These are phyloP conservation scores for Guyanaporus albipodus DNA, from an alignment of 768 basidiomycete genomes.

Conservation along the genomic window DNA sequence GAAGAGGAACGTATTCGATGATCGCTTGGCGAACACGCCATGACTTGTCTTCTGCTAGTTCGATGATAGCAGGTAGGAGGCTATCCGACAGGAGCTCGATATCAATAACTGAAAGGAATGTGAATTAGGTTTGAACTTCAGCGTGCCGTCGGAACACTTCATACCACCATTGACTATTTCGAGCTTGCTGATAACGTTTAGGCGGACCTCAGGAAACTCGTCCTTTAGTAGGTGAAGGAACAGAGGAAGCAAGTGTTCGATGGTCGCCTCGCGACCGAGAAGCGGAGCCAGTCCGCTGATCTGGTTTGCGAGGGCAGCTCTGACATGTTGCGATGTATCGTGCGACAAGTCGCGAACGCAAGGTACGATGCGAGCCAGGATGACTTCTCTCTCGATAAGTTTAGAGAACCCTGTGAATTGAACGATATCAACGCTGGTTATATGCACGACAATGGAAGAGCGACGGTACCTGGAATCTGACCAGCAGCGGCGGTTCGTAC, in stretches of 20 bases:
- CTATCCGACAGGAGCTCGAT: constrained; percentile 93
- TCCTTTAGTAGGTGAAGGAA: constrained; percentile 97
- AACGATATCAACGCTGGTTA: constrained; percentile 6
- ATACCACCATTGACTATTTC: constrained; percentile 91
- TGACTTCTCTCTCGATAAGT: constrained; percentile 88
- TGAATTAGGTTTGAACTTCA: constrained; percentile 8
- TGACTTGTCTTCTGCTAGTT: constrained; percentile 98
- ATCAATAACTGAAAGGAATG: constrained; percentile 73
- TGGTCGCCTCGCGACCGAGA: constrained; percentile 88
- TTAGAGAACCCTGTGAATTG: constrained; percentile 80
- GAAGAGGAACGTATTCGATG: constrained; percentile 98
- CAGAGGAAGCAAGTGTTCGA: constrained; percentile 93
- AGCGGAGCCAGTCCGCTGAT: constrained; percentile 95
- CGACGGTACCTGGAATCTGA: constrained; percentile 83
- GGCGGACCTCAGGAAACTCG: constrained; percentile 95
- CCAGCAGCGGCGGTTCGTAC: constrained; percentile 94
- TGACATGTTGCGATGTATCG: constrained; percentile 94
- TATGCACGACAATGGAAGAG: neutral
- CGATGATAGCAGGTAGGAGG: constrained; percentile 94
- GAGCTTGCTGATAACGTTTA: constrained; percentile 98
- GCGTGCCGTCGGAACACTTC: constrained; percentile 21
- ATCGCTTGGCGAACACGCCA: constrained; percentile 99
- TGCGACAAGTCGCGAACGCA: constrained; percentile 92
- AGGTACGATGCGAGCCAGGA: constrained; percentile 88
- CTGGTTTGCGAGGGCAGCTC: constrained; percentile 92